Base-by-base conservation (phyloP, 2,329 filamentous ascomycete genomes). In the Fusarium tuaranense region DNA sequence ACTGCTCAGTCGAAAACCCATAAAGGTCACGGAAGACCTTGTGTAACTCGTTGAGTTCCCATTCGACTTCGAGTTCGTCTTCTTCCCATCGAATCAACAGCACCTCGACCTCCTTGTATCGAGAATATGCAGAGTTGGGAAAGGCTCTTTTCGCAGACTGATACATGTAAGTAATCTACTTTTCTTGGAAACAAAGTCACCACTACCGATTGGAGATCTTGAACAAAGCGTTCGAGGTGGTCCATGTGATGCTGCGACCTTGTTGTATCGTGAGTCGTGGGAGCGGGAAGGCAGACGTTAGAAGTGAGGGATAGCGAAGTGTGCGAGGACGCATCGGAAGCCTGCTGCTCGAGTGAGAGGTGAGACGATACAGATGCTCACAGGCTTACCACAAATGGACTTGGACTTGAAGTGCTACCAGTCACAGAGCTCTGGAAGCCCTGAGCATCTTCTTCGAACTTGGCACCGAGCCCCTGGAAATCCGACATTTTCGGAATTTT, bases 161-260 rank as follows among this genome's bases (percentile, higher is more conserved):
- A 4, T 13, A 39, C 8, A 7, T 22, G 22, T 79, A 14, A 79
- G 64, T 14, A 46, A 27, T 18, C n/a, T 18, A 7, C 22, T 30
- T 7, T 34, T 5, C 1, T 32, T 20, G 16, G 16, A 38, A 14
- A 16, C 6, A 16, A 32, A 10, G 34, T 34, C 18, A 3, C 13
- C 8, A 62, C 41, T 73, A 78, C 77, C 34, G 70, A 57, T 60
- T 78, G 74, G 6, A 78, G 76, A 48, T 77, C 77, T 36, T 69
- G 59, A 18, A 78, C 66, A 46, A 78, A 79, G 30, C 46, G 55
- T 22, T 76, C 63, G 10, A 78, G 63, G 34, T 75, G 67, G 13
- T 74, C 70, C 77, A 78, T 78, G 12, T 78, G 77, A 65, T 78
- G 74, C 13, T 79, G 74, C 9, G 77, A 79, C 48, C 70, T 79